Evolutionary conservation across 805 yeast species (phyloP), one percentile per base, ranked within the genome.

Genomic region (Kuraishia capsulata): DNA sequence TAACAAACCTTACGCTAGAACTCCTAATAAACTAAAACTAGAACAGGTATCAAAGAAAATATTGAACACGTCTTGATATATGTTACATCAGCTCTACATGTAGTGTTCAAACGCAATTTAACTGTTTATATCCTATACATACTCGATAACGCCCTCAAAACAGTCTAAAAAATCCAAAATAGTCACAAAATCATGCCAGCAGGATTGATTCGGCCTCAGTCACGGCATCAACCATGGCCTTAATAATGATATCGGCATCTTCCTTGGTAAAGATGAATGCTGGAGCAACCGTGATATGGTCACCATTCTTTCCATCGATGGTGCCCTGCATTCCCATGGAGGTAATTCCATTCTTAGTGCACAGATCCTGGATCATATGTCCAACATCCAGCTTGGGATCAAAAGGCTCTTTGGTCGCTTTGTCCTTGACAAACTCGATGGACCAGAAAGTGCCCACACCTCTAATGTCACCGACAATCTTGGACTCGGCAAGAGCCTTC

Each of bases 371-470:
- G 19, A 61, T 50, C 48, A 43, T 57, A 50, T 59, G 54, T 25
- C 67, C 72, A 30, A 68, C 54, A 35, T 59, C 56, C 31, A 58
- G 40, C 14, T 51, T 49, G 31, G 60, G 53, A 25, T 59, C 64
- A 42, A 73, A 72, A 10, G 69, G 59, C 51, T 71, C 72, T 47
- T 73, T 75, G 16, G 80, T 68, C 14, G 49, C 53, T 44, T 64
- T 69, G 49, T 76, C 66, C 48, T 72, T 65, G 42, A 75, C 81
- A 37, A 74, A 61, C 53, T 77, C 83, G 35, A 77, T 48, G 4
- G 76, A 62, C 69, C 78, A 64, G 56, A 77, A 77, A 30, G 74
- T 71, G 43, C 82, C 83, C 41, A 73, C 60, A 39, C 84, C 84
- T 56, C 84, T 67, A 29, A 77, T 68, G 46, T 77, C 78, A 42